Evolutionary conservation across 2,329 filamentous ascomycete species (phyloP), one percentile per base, ranked within the genome.

Genomic region (Hymenoscyphus infarciens): DNA sequence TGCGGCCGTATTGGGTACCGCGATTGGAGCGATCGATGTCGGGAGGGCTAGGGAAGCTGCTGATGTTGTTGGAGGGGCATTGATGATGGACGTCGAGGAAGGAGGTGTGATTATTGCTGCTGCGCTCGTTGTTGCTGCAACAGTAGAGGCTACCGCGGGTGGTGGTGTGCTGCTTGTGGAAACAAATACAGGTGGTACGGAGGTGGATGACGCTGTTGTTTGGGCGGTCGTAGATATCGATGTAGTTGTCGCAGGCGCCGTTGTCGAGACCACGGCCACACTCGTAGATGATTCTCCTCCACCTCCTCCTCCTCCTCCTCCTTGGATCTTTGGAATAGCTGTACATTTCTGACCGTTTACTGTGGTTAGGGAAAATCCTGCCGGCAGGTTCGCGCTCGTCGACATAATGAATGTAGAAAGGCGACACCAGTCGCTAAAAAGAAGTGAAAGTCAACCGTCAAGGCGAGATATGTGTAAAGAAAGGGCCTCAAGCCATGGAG

Each of bases 331-430:
- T 56, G 81, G 82, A 66, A 84, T 75, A 64, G 80, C 82, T 69
- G 83, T 85, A 75, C 83, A 84, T 73, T 78, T 78, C 72, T 77
- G 80, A 59, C 81, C 81, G 62, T 78, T 73, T 61, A 83, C 75
- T 57, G 74, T 79, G 61, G 81, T 84, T 63, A 82, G 77, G 64
- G 80, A 79, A 64, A 79, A 78, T 71, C 80, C 79, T 70, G 74
- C 72, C 66, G 76, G 77, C 72, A 82, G 77, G 71, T 68, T 71
- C 57, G 68, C 60, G 57, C 61, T 67, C 25, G 68, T 71, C 66
- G 72, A 78, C 81, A 83, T 83, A 63, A 67, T 75, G 69, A 68
- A 65, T 63, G 61, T 55, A 33, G 39, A 67, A 64, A 64, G 60
- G 67, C 69, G 68, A 72, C 63, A 60, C 63, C 65, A 66, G 68